Evolutionary conservation across 495 filamentous ascomycete species (phyloP), one percentile per base, ranked within the genome.

Genomic region (Umbilicaria muhlenbergii): DNA sequence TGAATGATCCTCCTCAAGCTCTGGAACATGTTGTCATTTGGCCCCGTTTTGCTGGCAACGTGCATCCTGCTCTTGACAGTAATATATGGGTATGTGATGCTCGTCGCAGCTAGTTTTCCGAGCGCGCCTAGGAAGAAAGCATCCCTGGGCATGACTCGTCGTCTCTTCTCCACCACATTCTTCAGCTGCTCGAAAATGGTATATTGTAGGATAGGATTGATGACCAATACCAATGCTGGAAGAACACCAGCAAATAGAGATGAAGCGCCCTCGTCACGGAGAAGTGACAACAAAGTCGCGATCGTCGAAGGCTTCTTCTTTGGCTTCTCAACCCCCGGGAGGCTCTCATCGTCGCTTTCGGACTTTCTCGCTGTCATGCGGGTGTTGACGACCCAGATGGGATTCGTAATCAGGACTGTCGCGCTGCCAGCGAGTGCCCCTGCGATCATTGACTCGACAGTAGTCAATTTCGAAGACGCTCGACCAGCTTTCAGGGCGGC

Each of bases 151-250:
- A 81, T 92, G 48, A 94, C 74, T 32, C 72, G 70, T 16, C 74
- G 62, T 15, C 76, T 69, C 48, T 73, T 77, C 59, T 81, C 80
- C 31, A 86, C 56, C 11, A 70, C 43, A 49, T 84, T 80, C 71
- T 94, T 95, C 66, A 99, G 63, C 65, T 95, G 88, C 70, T 99
- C 91, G 50, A 95, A 99, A 38, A 99, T 82, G 13, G 92, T 99
- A 56, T 99, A 99, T 64, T 96, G 92, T 48, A 99, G 63, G 47
- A 99, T 99, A 2, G 91, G 91, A 62, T 99, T 99, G 58, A 94
- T 83, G 42, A 99, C 91, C 41, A 99, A 63, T 43, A 99, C 74
- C 38, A 99, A 69, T 2, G 92, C 91, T 12, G 91, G 91, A 34
- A 94, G 70, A 21, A 99, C 88, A 17, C 91, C 91, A 2, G 86